Evolutionary conservation across 148 eudicot genomes (phyloP), one percentile per base, ranked within the genome.

Genomic region (Camellia lanceoleosa): DNA sequence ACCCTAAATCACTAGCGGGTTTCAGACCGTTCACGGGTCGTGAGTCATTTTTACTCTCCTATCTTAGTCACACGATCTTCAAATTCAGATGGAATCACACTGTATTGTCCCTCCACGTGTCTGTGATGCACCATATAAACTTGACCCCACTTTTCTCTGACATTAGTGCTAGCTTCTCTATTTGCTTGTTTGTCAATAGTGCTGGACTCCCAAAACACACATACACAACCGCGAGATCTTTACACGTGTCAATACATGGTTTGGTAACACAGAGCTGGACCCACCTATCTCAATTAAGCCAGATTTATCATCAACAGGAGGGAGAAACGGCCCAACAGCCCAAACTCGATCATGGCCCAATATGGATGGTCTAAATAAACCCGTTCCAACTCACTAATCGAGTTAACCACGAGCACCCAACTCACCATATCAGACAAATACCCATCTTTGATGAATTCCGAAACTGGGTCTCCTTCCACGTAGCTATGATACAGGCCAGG

Each of bases 191-290:
- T 0, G 83, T 82, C 79, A 89, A 79, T 75, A 84, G 85, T 0
- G 85, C 83, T 51, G 81, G 85, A 73, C 89, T 87, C 5, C 92
- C 92, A 65, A 89, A 89, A 52, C 92, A 86, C 0, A 89, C 89
- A 15, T 87, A 87, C 55, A 89, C 83, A 38, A 89, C 92, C 14
- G 70, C 61, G 9, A 46, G 18, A 15, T 81, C 82, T 7, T 68
- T 75, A 58, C 85, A 81, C 44, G 41, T 47, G 80, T 86, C 87
- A 3, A 4, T 4, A 87, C 60, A 3, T 23, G 23, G 23, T 0
- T 23, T 23, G 23, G 23, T 0, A 23, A 23, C 23, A 23, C 23
- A 23, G 23, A 23, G 23, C 23, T 23, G 23, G 23, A 23, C 23
- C 23, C 23, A 23, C 23, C 23, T 23, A 0, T 23, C 23, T 23